Percentiles rank a stretch among this genome's conserved stretches.
phyloP scores from a whole-genome alignment of 2,329 filamentous ascomycete genomes.

The Calonectria honghensis region DNA sequence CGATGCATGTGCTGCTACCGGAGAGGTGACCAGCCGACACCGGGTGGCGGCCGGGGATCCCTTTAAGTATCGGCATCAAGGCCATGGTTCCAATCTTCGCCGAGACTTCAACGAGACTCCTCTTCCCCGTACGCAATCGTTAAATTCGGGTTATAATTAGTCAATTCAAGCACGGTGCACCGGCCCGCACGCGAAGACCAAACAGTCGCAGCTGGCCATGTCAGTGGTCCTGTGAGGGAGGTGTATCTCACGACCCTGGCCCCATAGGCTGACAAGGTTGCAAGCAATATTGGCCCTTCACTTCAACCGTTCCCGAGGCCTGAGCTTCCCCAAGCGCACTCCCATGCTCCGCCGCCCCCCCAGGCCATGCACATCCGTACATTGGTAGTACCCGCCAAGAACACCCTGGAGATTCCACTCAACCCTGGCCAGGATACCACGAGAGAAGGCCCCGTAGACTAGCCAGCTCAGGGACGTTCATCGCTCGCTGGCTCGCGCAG shows the following conservation, averaged over 20 bases:
- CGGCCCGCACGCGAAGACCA: slow-evolving; percentile 50
- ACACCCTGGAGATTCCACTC: slow-evolving; percentile 27
- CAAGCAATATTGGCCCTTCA: slow-evolving; percentile 48
- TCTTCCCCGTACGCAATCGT: slow-evolving; percentile 46
- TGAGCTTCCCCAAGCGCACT: slow-evolving; percentile 39
- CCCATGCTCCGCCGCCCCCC: slow-evolving; percentile 9
- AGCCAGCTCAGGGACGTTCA: slow-evolving; percentile 22
- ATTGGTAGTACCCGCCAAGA: slow-evolving; percentile 28
- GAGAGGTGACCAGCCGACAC: slow-evolving; percentile 40
- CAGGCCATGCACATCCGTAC: slow-evolving; percentile 26
- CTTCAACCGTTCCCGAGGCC: slow-evolving; percentile 42
- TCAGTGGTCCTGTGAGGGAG: slow-evolving; percentile 13
- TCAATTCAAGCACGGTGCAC: slow-evolving; percentile 54
- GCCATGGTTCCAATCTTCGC: slow-evolving; percentile 39
- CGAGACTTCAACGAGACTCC: slow-evolving; percentile 26
- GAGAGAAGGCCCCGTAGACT: slow-evolving; percentile 20
- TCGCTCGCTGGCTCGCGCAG: slow-evolving; percentile 11
- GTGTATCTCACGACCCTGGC: slow-evolving; percentile 51
- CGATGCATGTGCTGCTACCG: slow-evolving; percentile 1
- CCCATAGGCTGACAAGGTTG: slow-evolving; percentile 56
- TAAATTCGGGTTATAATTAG: slow-evolving; percentile 52
- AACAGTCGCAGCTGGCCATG: slow-evolving; percentile 43
- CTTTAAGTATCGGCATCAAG: slow-evolving; percentile 54
- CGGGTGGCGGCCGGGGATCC: slow-evolving; percentile 45
- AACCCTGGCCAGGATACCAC: slow-evolving; percentile 9